Conservation (phyloP, 1,284 basidiomycete species). For the Ceratorhiza oryzae-sativae region DNA sequence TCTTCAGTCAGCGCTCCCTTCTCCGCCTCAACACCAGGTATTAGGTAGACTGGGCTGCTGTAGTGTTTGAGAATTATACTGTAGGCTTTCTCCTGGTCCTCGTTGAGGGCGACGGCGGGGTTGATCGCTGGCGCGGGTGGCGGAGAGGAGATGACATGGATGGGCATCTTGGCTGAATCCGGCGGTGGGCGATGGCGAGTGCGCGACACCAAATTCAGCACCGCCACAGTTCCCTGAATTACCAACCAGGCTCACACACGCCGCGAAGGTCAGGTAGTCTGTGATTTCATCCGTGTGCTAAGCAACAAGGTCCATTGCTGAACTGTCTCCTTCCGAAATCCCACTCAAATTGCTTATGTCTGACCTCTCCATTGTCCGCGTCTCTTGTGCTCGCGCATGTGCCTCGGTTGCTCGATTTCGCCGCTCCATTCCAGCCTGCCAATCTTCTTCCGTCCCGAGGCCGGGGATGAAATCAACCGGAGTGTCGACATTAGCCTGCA, state of each 20-base stretch:
- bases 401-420: conserved; percentile 19
- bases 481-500: conserved; percentile 60
- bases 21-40: conserved; percentile 57
- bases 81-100: conserved; percentile 61
- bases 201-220: neutral
- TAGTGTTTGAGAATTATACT: conserved; percentile 68
- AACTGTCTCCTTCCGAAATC: conserved; percentile 19
- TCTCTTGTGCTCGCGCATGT: conserved; percentile 1
- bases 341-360: conserved; percentile 17
- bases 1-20: conserved; percentile 63
- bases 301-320: conserved; percentile 27
- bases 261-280: no score
- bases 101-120: conserved; percentile 51
- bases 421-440: conserved; percentile 40
- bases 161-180: neutral
- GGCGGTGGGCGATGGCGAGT: neutral
- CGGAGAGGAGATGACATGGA: conserved; percentile 30
- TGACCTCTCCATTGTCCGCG: neutral
- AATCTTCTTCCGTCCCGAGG: conserved; percentile 42
- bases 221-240: neutral
- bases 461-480: conserved; percentile 41
- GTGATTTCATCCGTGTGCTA: neutral
- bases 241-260: neutral
- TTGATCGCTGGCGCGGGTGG: conserved; percentile 18
- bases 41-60: conserved; percentile 57